Base-by-base conservation (phyloP, 2,329 filamentous ascomycete genomes). In the Dissoconium aciculare region DNA sequence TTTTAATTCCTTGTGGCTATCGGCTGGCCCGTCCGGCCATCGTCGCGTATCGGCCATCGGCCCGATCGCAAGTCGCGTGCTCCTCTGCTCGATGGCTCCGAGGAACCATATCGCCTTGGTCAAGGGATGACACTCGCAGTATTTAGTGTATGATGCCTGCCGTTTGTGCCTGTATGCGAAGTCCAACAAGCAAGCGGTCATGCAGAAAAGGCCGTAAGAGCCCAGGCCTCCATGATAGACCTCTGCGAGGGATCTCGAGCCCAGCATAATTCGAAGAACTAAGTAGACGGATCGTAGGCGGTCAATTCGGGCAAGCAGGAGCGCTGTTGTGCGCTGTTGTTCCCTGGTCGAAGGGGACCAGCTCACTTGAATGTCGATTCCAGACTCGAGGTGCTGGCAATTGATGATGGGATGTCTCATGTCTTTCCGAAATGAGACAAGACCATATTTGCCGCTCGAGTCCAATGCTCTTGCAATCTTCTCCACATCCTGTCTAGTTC, bases 201-300 rank as follows among this genome's bases (percentile, higher is more conserved):
- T 66, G 53, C 71, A 65, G 43, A 70, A 60, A 6, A 71, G 52
- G 9, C 60, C 55, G 43, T 74, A 71, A 0, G 67, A 62, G 11
- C 60, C 61, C 17, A 74, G 49, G 2, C 67, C 65, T n/a, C 62
- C 61, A 3, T 49, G 43, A 32, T 52, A 58, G 11, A 63, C 56
- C 31, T 66, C 60, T 17, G 58, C 57, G 2, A 74, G 46, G 14
- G 56, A 58, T 23, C 65, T 60, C 13, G 64, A 52, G 30, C 66
- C 57, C 24, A 76, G 53, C 11, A 61, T 53, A 29, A 62, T 55
- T 38, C 66, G 67, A 15, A 68, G 34, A 8, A 66, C 44, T 16
- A 57, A 50, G 43, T 66, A 74, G 5, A 74, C 38, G 6, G 59
- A 46, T 9, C 52, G 54, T 3, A 74, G 49, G 8, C 60, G 54